phyloP scores from a whole-genome alignment of 495 filamentous ascomycete genomes.

The Aspergillus haitiensis region DNA sequence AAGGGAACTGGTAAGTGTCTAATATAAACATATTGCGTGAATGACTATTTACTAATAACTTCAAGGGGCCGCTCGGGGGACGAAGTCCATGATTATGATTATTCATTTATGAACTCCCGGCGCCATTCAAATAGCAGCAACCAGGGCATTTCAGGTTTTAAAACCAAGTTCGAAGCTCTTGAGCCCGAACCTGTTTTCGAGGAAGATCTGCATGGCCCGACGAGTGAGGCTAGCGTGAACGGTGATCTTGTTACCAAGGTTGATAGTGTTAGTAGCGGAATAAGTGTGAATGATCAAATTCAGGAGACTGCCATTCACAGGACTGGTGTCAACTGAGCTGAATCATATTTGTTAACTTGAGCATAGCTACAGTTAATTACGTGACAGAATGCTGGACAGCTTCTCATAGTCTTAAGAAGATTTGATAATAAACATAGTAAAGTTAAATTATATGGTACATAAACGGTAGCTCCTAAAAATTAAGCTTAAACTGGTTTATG shows the following conservation, averaged over 20 bases:
- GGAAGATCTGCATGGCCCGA: constrained; percentile 68
- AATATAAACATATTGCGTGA: constrained; percentile 12
- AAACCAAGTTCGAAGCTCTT: constrained; percentile 85
- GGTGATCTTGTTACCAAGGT: constrained; percentile 26
- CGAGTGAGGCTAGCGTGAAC: constrained; percentile 33
- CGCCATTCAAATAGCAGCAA: constrained; percentile 90
- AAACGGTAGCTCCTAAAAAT: too few species aligned
- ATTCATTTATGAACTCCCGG: constrained; percentile 80
- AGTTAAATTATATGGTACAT: too few species aligned
- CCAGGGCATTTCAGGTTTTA: constrained; percentile 65
- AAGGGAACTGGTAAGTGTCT: constrained; percentile 82
- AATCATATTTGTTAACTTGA: not conserved
- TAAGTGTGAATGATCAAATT: not conserved
- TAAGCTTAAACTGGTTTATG: too few species aligned
- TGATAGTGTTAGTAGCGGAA: constrained; percentile 30
- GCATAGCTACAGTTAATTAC: too few species aligned
- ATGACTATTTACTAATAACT: not conserved
- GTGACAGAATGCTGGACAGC: too few species aligned
- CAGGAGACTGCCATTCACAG: not conserved
- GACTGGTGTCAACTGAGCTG: not conserved
- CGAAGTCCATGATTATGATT: constrained; percentile 76
- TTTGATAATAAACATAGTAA: too few species aligned
- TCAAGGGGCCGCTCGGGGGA: constrained; percentile 78
- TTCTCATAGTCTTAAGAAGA: too few species aligned
- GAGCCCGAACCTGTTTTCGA: constrained; percentile 88